phyloP scores from a whole-genome alignment of 306 rosid genomes.

The Cucurbita pepo region DNA sequence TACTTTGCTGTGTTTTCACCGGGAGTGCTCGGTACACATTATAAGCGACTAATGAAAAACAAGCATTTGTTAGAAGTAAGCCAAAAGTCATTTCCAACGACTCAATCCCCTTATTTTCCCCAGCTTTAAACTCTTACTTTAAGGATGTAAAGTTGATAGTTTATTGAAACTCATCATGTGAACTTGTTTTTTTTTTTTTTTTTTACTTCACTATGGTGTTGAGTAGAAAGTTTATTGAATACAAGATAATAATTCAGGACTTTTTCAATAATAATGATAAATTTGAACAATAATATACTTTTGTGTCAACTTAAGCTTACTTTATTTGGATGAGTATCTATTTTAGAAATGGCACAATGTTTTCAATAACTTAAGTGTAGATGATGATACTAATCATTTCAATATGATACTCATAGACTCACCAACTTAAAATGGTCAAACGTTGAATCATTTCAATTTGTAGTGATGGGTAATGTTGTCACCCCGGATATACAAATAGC shows the following conservation, averaged over 20 bases:
- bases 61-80: not conserved
- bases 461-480: too few relatives aligned
- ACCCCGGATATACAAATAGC: too few relatives aligned
- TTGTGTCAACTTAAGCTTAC: too few relatives aligned
- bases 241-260: not conserved
- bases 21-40: not conserved
- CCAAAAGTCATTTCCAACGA: not conserved
- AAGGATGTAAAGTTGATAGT: not conserved
- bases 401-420: not conserved
- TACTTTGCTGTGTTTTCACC: not conserved
- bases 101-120: not conserved
- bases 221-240: not conserved
- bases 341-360: not conserved
- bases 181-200: too few relatives aligned
- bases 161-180: not conserved
- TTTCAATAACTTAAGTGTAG: not conserved
- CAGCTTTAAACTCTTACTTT: not conserved
- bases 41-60: not conserved
- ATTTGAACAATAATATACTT: too few relatives aligned
- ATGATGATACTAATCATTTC: not conserved
- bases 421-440: not conserved
- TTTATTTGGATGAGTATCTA: too few relatives aligned
- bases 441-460: not conserved
- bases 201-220: not conserved
- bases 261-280: too few relatives aligned